Base-by-base conservation (phyloP, 257 asterid genomes). In the Primulina tabacum region DNA sequence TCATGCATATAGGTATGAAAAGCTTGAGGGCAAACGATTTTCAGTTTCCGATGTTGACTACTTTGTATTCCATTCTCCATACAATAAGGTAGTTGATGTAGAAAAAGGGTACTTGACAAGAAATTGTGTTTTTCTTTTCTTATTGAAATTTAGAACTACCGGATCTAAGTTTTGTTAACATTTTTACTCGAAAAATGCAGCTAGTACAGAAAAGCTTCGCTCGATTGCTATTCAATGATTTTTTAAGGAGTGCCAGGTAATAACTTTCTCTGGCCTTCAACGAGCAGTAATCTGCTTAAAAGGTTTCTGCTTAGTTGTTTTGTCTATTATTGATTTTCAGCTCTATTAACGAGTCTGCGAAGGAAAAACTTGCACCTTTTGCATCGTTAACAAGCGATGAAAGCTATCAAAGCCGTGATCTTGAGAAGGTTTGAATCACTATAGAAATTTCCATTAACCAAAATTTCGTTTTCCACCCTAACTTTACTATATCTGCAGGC, bases 161-260 rank as follows among this genome's bases (percentile, higher is more conserved):
- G 52, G 33, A 61, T 68, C 11, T 0, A 77, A 40, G 29, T 55
- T 72, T 62, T 33, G 32, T 35, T 60, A 64, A 60, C 37, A 21
- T 60, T 59, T 56, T 71, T 24, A 37, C 67, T 47, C 72, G 62
- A 73, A 79, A 67, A 58, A 60, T 84, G 87, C 97, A 94, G 97
- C 97, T 94, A 73, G 99, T 94, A 70, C 99, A 94, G 85, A 94
- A 91, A 83, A 94, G 99, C 81, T 89, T 94, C 43, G 86, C 97
- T 14, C 81, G 99, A 76, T 82, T 94, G 87, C 30, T 92, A 56
- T 91, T 74, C 89, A 86, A 91, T 33, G 99, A 94, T 74, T 88
- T 87, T 34, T 53, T 70, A 73, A 86, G 84, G 68, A 82, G 73
- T 75, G 96, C 96, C 84, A 89, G 95, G 98, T 88, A 71, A 76